phyloP scores from a whole-genome alignment of 2,329 filamentous ascomycete species.

The Tolypocladium tundrense region DNA sequence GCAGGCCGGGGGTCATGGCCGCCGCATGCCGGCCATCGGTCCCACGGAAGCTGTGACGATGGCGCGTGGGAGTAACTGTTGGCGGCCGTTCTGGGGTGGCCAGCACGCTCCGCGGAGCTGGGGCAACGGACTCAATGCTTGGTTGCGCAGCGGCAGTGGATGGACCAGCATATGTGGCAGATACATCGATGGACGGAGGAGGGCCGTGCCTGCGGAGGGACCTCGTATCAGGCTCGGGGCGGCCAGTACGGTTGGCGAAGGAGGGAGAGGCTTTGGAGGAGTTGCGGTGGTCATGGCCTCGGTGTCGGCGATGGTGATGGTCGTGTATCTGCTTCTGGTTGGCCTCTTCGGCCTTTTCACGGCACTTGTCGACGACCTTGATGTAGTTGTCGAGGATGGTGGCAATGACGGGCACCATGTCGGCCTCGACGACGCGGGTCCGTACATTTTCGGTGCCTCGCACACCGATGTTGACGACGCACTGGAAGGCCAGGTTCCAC shows the following conservation, averaged over 20 bases:
- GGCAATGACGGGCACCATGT: conserved; percentile 98
- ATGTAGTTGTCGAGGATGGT: conserved; percentile 98
- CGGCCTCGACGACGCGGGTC: conserved; percentile 91
- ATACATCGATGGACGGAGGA: conserved; percentile 57
- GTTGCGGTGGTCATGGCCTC: conserved; percentile 37
- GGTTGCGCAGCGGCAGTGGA: conserved; percentile 19
- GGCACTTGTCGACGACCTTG: conserved; percentile 85
- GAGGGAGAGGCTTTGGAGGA: conserved; percentile 36
- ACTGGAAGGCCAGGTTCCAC: conserved; percentile 98
- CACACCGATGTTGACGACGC: conserved; percentile 97
- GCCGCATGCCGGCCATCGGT: conserved; percentile 40
- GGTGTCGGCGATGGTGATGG: conserved; percentile 37
- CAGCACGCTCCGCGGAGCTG: conserved; percentile 4
- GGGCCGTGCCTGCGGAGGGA: conserved; percentile 67
- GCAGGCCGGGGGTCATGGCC: conserved; percentile 36
- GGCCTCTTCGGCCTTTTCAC: conserved; percentile 74
- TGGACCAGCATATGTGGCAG: conserved; percentile 29
- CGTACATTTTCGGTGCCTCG: conserved; percentile 88
- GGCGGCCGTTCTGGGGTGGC: conserved; percentile 9
- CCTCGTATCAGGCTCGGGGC: conserved; percentile 49
- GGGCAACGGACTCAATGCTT: conserved; percentile 10
- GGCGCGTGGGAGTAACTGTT: conserved; percentile 24
- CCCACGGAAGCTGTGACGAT: conserved; percentile 39
- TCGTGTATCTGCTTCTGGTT: conserved; percentile 59
- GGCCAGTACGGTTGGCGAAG: conserved; percentile 42